These are phyloP conservation scores for Beauveria varroae DNA, from an alignment of 2,329 filamentous ascomycete species.

Conservation along the genomic window DNA sequence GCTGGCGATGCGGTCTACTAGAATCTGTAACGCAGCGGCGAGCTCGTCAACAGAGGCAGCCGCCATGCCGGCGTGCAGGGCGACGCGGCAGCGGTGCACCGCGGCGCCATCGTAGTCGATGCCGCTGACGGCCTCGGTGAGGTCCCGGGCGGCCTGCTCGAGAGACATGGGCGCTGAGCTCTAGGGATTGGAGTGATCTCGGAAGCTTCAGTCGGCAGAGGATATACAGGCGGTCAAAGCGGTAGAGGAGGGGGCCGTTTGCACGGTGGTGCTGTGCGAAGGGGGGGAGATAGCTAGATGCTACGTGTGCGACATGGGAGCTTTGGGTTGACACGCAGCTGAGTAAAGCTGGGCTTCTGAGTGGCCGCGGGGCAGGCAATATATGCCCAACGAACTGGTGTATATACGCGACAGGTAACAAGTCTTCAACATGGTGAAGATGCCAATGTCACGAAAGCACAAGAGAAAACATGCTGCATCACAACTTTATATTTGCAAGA, in stretches of 20 bases:
- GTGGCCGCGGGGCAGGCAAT: not conserved
- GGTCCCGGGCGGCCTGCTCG: constrained; percentile 8
- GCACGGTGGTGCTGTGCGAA: not conserved
- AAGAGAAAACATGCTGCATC: not conserved
- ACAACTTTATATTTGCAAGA: not conserved
- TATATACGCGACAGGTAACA: not conserved
- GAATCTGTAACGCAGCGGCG: not conserved
- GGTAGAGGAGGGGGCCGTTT: not conserved
- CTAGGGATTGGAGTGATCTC: not conserved
- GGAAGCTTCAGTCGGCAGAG: not conserved
- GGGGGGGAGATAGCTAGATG: not conserved
- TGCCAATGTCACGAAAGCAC: not conserved
- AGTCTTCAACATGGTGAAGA: not conserved
- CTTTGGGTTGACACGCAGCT: not conserved
- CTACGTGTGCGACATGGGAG: not conserved
- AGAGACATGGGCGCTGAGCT: not conserved
- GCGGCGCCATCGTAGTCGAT: constrained; percentile 8
- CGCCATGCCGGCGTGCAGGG: constrained; percentile 2
- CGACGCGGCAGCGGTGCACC: constrained; percentile 6
- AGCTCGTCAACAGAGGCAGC: not conserved
- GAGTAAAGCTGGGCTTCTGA: constrained; percentile 8
- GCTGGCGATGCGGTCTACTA: not conserved
- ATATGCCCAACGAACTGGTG: not conserved
- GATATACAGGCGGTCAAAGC: not conserved
- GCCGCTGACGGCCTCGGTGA: constrained; percentile 5